Evolutionary conservation across 768 basidiomycete species (phyloP).

Genomic region (Austroboletus eburneus): DNA sequence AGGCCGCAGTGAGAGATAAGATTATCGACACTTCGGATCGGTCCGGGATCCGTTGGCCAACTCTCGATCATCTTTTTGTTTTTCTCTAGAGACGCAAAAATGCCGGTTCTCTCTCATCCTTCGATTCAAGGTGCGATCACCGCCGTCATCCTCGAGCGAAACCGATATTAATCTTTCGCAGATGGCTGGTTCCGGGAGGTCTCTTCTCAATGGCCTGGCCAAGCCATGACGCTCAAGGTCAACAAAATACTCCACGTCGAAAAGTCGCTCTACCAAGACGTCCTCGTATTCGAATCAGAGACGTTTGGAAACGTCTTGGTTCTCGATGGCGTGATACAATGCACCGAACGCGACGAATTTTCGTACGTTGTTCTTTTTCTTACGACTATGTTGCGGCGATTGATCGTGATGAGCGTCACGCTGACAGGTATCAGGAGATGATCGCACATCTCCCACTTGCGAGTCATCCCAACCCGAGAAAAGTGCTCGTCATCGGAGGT

Average conservation of each 20-base stretch:
- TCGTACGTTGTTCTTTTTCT: conserved; percentile 57
- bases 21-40: too few relatives aligned
- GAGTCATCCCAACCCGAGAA: conserved; percentile 93
- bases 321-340: conserved; percentile 93
- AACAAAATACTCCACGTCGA: conserved; percentile 93
- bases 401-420: neutral
- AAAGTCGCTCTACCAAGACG: conserved; percentile 92
- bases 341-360: conserved; percentile 98
- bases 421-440: conserved; percentile 92
- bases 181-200: conserved; percentile 98
- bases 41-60: too few relatives aligned
- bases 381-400: neutral
- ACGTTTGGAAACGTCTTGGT: conserved; percentile 97
- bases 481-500: conserved; percentile 95
- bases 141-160: neutral
- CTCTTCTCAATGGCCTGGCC: conserved; percentile 93
- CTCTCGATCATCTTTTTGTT: too few relatives aligned
- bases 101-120: conserved; percentile 56
- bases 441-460: conserved; percentile 96
- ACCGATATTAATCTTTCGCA: conserved; percentile 19
- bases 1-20: too few relatives aligned
- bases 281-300: conserved; percentile 94
- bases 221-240: conserved; percentile 96
- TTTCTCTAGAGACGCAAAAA: too few relatives aligned
- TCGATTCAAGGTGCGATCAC: conserved; percentile 44